Conservation (phyloP, 495 filamentous ascomycete genomes). For the Aspergillus heteromorphus region DNA sequence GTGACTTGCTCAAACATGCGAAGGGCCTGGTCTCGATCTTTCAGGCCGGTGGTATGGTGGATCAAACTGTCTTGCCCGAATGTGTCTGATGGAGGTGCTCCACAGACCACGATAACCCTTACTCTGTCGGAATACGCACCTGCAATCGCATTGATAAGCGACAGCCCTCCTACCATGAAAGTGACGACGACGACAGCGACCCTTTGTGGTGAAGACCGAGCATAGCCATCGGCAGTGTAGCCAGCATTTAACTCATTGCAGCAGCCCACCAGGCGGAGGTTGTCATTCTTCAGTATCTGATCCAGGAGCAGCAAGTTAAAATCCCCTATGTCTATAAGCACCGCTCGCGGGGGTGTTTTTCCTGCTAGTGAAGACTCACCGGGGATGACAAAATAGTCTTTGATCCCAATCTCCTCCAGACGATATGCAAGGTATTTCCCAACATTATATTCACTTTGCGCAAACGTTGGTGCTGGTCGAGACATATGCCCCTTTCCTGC, state of each 20-base stretch:
- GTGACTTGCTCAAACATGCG: conserved; percentile 3
- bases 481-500: too few relatives aligned
- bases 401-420: conserved; percentile 4
- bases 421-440: conserved; percentile 2
- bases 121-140: conserved; percentile 64
- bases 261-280: conserved; percentile 63
- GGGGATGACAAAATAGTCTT: conserved; percentile 6
- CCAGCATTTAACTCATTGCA: conserved; percentile 70
- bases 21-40: conserved; percentile 2
- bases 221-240: conserved; percentile 76
- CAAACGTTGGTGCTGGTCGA: too few relatives aligned
- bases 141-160: conserved; percentile 59
- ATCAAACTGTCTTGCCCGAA: neutral
- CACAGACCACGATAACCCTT: conserved; percentile 71
- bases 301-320: conserved; percentile 62
- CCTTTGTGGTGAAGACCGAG: conserved; percentile 49
- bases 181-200: conserved; percentile 64
- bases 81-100: conserved; percentile 15
- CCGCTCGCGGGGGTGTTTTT: too few relatives aligned
- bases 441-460: conserved; percentile 5
- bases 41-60: neutral
- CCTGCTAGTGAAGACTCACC: too few relatives aligned
- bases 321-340: conserved; percentile 40
- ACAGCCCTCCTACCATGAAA: conserved; percentile 69
- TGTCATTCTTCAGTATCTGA: conserved; percentile 47